Conservation (phyloP, 495 filamentous ascomycete species). For the Lophium mytilinum region DNA sequence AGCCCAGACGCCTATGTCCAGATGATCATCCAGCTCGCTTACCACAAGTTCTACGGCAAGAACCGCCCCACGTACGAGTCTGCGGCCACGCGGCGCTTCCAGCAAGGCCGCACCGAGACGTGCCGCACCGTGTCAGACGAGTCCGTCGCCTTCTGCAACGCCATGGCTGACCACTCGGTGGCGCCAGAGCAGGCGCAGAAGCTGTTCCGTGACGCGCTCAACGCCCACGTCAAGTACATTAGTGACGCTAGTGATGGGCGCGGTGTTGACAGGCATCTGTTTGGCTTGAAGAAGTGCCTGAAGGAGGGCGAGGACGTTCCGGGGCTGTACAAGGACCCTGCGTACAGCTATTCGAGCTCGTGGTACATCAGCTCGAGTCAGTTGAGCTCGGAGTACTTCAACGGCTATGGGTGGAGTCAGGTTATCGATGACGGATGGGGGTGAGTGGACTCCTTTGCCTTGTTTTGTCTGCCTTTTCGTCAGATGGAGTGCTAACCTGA, state of each 20-base stretch:
- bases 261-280: slow-evolving; percentile 93
- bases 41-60: slow-evolving; percentile 98
- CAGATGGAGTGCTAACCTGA: slow-evolving; percentile 8
- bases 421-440: slow-evolving; percentile 94
- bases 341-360: slow-evolving; percentile 71
- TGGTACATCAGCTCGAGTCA: slow-evolving; percentile 89
- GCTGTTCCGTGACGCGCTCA: slow-evolving; percentile 73
- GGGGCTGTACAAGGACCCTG: slow-evolving; percentile 75
- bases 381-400: slow-evolving; percentile 93
- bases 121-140: slow-evolving; percentile 89
- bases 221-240: slow-evolving; percentile 84
- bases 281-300: slow-evolving; percentile 89
- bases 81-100: slow-evolving; percentile 87
- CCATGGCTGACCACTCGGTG: slow-evolving; percentile 61
- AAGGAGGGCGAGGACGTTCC: slow-evolving; percentile 75
- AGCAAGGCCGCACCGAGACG: slow-evolving; percentile 93
- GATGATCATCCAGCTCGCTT: slow-evolving; percentile 97
- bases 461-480: not conserved
- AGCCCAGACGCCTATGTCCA: slow-evolving; percentile 97
- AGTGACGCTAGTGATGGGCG: slow-evolving; percentile 77
- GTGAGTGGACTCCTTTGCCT: slow-evolving; percentile 18
- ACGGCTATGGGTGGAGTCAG: slow-evolving; percentile 99
- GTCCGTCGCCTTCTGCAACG: slow-evolving; percentile 80
- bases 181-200: slow-evolving; percentile 55
- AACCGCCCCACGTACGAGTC: slow-evolving; percentile 98